Percentiles rank a stretch among this genome's conserved stretches.
phyloP scores from a whole-genome alignment of 805 yeast species.

The Cyberlindnera mississippiensis region DNA sequence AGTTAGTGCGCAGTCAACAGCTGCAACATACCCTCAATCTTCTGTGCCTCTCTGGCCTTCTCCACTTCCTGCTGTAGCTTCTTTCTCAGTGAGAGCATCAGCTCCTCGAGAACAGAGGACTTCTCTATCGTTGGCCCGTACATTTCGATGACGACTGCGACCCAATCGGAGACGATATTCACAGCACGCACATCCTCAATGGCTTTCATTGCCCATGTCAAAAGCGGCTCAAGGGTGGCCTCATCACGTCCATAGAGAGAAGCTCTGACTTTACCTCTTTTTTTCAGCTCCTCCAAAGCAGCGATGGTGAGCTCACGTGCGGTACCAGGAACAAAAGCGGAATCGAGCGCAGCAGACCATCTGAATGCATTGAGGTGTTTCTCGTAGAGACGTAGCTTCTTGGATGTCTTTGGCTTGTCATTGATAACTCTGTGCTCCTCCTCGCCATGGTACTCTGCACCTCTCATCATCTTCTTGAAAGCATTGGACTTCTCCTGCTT shows the following conservation, averaged over 20 bases:
- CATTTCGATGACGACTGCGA: constrained; percentile 66
- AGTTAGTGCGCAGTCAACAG: constrained; percentile 51
- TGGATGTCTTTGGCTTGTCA: constrained; percentile 49
- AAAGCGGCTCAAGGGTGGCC: constrained; percentile 74
- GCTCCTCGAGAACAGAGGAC: constrained; percentile 73
- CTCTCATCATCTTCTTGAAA: constrained; percentile 81
- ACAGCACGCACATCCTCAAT: constrained; percentile 76
- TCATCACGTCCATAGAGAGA: constrained; percentile 83
- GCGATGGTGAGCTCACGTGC: constrained; percentile 78
- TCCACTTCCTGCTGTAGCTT: constrained; percentile 65
- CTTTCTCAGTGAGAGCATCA: constrained; percentile 55
- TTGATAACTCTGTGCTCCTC: constrained; percentile 69
- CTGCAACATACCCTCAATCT: constrained; percentile 91
- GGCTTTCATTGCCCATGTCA: constrained; percentile 74
- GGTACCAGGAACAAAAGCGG: constrained; percentile 76
- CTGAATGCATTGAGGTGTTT: constrained; percentile 79
- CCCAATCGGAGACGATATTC: constrained; percentile 62
- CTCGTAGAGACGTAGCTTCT: constrained; percentile 78
- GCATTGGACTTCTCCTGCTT: constrained; percentile 53
- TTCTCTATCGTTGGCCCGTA: constrained; percentile 71
- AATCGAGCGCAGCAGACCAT: constrained; percentile 90
- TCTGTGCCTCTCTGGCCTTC: constrained; percentile 82
- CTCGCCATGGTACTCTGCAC: constrained; percentile 88
- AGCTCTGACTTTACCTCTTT: constrained; percentile 84
- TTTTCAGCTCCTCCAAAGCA: constrained; percentile 79